A percentile compares a stretch with the other conserved stretches of the same genome.
These are phyloP conservation scores for Hippophae rhamnoides DNA, from an alignment of 306 rosid species.

Conservation along the genomic window DNA sequence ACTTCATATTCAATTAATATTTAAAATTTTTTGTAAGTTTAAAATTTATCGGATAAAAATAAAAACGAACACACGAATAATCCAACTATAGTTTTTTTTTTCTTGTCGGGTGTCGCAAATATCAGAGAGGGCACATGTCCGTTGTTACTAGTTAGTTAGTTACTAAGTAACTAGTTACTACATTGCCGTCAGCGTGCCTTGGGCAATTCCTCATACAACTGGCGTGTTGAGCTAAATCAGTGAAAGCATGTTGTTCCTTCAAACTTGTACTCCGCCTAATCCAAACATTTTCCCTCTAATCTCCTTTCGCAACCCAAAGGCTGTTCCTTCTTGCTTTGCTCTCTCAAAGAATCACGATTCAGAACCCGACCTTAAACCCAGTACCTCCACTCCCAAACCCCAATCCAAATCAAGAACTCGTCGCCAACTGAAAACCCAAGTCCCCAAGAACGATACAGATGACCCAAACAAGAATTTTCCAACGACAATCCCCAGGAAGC, in stretches of 20 bases:
- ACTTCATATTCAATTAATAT: too few species aligned
- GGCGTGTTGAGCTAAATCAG: slow-evolving; percentile 1
- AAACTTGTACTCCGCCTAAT: slow-evolving; percentile 7
- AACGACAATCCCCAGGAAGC: slow-evolving; percentile 49
- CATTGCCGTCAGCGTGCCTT: too few species aligned
- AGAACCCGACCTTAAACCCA: slow-evolving; percentile 27
- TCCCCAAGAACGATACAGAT: slow-evolving; percentile 13
- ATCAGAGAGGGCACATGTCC: too few species aligned
- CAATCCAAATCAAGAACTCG: slow-evolving; percentile 18
- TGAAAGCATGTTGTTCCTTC: slow-evolving; percentile 17
- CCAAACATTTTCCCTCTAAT: slow-evolving; percentile 11
- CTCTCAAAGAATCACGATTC: slow-evolving; percentile 32
- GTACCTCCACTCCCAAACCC: slow-evolving; percentile 14
- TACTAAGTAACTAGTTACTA: too few species aligned
- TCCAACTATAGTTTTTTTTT: too few species aligned
- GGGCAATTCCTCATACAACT: slow-evolving; percentile 10
- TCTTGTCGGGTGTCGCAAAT: too few species aligned
- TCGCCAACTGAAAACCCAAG: slow-evolving; percentile 13
- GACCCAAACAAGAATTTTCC: slow-evolving; percentile 26
- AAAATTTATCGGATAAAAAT: too few species aligned
- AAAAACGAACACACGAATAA: too few species aligned
- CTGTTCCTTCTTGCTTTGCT: slow-evolving; percentile 34
- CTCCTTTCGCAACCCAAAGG: slow-evolving; percentile 17
- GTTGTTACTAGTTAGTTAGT: too few species aligned
- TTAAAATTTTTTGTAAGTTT: too few species aligned